Evolutionary conservation across 139 green algal genomes (phyloP).

Genomic region (Auxenochlorella pyrenoidosa): DNA sequence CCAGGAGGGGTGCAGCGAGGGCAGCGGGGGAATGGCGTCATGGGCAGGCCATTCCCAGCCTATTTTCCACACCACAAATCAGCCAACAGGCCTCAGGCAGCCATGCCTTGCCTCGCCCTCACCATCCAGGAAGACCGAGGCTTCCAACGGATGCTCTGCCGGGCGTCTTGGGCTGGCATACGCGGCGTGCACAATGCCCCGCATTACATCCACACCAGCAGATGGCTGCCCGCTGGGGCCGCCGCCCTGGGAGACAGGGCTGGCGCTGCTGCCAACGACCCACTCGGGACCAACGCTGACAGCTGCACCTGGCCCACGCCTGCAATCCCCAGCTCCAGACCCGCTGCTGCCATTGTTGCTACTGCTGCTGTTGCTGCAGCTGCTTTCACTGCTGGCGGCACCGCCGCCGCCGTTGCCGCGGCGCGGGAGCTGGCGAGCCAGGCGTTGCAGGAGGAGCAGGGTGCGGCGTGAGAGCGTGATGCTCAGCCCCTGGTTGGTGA

Average conservation of each 20-base stretch:
- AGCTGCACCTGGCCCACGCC: too few relatives aligned
- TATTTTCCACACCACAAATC: too few relatives aligned
- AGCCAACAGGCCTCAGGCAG: too few relatives aligned
- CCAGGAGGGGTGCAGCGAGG: background rate
- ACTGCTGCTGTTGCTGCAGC: background rate
- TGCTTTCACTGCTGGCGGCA: background rate
- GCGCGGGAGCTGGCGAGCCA: slow-evolving; percentile 20
- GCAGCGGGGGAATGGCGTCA: background rate
- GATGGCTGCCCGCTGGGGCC: background rate
- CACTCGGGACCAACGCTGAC: background rate
- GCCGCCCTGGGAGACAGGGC: background rate
- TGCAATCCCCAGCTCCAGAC: too few relatives aligned
- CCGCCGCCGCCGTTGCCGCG: background rate
- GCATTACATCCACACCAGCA: background rate
- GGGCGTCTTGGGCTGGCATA: background rate
- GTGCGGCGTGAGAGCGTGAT: slow-evolving; percentile 13
- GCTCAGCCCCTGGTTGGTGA: slow-evolving; percentile 7
- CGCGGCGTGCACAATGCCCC: background rate
- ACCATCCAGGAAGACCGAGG: slow-evolving; percentile 31
- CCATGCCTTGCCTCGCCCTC: background rate
- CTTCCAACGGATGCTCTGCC: background rate
- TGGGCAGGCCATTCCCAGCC: too few relatives aligned
- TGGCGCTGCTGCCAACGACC: background rate
- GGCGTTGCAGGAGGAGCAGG: slow-evolving; percentile 28
- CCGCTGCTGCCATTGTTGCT: too few relatives aligned